phyloP scores from a whole-genome alignment of 179 eudicot genomes.

The Gypsophila paniculata region DNA sequence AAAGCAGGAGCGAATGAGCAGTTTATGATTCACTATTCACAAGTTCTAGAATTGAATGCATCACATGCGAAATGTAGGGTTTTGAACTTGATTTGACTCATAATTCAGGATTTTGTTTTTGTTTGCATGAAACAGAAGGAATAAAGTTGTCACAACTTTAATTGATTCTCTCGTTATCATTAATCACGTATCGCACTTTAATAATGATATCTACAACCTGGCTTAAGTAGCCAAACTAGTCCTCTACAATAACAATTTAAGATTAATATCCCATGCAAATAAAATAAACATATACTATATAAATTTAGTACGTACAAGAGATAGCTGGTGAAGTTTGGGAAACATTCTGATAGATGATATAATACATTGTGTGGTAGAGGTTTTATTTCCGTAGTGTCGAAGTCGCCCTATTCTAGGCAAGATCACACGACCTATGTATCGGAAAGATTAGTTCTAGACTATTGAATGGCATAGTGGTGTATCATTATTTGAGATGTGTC shows the following conservation, averaged over 20 bases:
- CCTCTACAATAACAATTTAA: no score
- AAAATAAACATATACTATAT: no score
- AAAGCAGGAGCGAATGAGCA: neutral
- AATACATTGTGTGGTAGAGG: no score
- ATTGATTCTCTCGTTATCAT: neutral
- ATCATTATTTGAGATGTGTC: slow-evolving; percentile 7
- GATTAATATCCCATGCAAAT: no score
- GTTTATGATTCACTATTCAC: no score
- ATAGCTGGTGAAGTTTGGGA: neutral
- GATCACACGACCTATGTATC: no score
- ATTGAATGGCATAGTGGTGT: neutral
- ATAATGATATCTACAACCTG: neutral
- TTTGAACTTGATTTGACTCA: neutral
- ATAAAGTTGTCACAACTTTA: neutral
- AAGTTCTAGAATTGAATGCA: neutral
- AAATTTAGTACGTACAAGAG: neutral
- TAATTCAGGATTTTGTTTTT: no score
- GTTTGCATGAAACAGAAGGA: no score
- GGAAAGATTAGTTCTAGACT: no score
- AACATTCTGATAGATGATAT: no score
- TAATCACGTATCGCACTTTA: neutral
- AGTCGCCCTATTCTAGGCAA: no score
- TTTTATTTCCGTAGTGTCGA: no score
- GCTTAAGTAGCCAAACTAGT: neutral
- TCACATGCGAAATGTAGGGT: neutral